These are phyloP conservation scores for Rhodotorula diobovata DNA, from an alignment of 768 basidiomycete genomes.

Conservation along the genomic window DNA sequence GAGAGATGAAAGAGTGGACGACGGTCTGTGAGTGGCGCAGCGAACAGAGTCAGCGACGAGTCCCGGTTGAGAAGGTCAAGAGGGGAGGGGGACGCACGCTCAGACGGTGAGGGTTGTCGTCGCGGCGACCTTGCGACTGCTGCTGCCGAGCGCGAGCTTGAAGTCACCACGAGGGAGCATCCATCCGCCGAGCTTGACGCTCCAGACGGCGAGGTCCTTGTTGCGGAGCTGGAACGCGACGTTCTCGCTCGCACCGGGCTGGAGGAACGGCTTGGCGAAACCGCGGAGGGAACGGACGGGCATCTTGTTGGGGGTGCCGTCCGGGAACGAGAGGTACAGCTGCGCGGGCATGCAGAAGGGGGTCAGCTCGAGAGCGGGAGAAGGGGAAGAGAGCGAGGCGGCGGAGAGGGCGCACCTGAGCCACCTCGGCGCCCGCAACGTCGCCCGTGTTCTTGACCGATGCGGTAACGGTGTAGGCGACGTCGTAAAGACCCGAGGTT, in stretches of 20 bases:
- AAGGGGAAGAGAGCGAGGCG: not conserved
- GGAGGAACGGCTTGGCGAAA: slow-evolving; percentile 41
- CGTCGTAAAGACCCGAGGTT: slow-evolving; percentile 11
- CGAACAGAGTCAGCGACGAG: no score
- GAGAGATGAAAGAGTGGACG: no score
- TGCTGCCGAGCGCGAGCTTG: slow-evolving; percentile 33
- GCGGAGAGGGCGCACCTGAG: slow-evolving; percentile 14
- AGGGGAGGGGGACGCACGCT: not conserved
- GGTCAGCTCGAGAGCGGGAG: not conserved
- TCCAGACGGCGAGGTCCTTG: slow-evolving; percentile 34
- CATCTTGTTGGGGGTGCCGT: slow-evolving; percentile 18
- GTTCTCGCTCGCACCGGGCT: slow-evolving; percentile 41
- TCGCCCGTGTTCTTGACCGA: slow-evolving; percentile 33
- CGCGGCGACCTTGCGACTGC: slow-evolving; percentile 24
- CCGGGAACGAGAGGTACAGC: slow-evolving; percentile 38
- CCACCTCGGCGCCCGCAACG: slow-evolving; percentile 26
- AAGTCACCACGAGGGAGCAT: slow-evolving; percentile 33
- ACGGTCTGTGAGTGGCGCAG: no score
- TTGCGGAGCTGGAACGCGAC: slow-evolving; percentile 45
- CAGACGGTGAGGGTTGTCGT: slow-evolving; percentile 1
- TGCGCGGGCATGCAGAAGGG: no score
- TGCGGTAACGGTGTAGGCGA: slow-evolving; percentile 20
- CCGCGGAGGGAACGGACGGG: slow-evolving; percentile 40
- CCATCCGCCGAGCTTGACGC: slow-evolving; percentile 32
- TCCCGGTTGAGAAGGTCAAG: not conserved